Conservation (phyloP, 139 green algal genomes). For the Penium margaritaceum region DNA sequence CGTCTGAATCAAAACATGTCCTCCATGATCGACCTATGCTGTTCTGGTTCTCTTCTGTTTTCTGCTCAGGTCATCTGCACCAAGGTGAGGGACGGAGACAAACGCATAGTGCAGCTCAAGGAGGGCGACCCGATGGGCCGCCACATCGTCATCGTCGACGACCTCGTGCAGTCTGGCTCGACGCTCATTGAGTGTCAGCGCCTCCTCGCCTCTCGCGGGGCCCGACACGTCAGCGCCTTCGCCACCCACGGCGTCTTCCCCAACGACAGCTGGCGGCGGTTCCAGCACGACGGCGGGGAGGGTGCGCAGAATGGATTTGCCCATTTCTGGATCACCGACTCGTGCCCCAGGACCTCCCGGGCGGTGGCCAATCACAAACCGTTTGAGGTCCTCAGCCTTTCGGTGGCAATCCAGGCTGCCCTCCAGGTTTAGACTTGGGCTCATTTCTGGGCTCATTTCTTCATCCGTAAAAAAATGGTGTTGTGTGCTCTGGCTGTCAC, state of each 20-base stretch:
- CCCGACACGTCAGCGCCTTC: constrained; percentile 79
- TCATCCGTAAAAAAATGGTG: no score
- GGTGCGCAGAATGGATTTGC: constrained; percentile 55
- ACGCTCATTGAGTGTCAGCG: constrained; percentile 93
- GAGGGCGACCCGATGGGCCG: constrained; percentile 75
- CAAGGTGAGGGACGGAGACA: constrained; percentile 91
- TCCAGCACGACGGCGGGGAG: no score
- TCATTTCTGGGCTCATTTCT: no score
- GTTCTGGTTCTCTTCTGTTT: no score
- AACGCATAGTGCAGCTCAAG: constrained; percentile 86
- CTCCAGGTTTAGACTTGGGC: constrained; percentile 85
- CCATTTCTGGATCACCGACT: constrained; percentile 95
- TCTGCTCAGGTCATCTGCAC: no score
- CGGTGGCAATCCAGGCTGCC: constrained; percentile 73
- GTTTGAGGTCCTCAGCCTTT: constrained; percentile 85
- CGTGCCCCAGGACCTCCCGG: constrained; percentile 71
- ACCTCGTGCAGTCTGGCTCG: constrained; percentile 89
- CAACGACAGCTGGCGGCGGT: constrained; percentile 73
- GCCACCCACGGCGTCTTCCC: constrained; percentile 96
- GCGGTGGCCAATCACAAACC: constrained; percentile 61
- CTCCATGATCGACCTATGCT: no score
- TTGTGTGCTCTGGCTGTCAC: no score
- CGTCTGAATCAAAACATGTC: no score
- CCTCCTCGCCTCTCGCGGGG: constrained; percentile 66
- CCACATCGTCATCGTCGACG: constrained; percentile 96